Conservation (phyloP, 129 eudicot genomes). For the Dittrichia graveolens region DNA sequence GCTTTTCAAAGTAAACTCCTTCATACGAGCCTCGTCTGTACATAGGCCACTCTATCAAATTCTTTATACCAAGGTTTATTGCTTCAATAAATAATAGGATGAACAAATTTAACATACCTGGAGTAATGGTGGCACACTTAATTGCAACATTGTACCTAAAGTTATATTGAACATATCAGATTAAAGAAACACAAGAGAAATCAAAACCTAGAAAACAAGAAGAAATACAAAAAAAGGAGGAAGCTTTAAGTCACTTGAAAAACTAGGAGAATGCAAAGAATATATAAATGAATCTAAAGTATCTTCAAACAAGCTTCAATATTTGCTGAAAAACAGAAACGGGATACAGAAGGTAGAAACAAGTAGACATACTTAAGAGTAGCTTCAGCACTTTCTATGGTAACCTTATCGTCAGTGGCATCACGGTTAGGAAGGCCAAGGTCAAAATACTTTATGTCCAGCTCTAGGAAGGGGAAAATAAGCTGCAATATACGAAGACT, state of each 20-base stretch:
- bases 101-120: conserved; percentile 53
- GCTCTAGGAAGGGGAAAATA: conserved; percentile 83
- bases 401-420: conserved; percentile 92
- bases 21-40: conserved; percentile 53
- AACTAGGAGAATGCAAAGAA: not conserved
- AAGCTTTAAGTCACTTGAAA: not conserved
- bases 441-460: conserved; percentile 91
- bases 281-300: not conserved
- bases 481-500: conserved; percentile 48
- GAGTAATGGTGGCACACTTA: conserved; percentile 97
- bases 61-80: not conserved
- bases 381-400: conserved; percentile 92
- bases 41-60: conserved; percentile 2
- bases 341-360: not conserved
- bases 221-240: not conserved
- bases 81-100: not conserved
- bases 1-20: conserved; percentile 69
- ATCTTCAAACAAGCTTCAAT: not conserved
- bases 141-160: conserved; percentile 93
- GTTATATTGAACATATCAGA: conserved; percentile 14
- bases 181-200: not conserved
- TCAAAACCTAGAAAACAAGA: not conserved
- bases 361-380: conserved; percentile 70
- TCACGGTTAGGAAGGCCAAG: conserved; percentile 96
- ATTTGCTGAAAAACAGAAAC: conserved; percentile 8